Evolutionary conservation across 2,329 filamentous ascomycete genomes (phyloP), one percentile per base, ranked within the genome.

Genomic region (Emmonsiellopsis sp.): DNA sequence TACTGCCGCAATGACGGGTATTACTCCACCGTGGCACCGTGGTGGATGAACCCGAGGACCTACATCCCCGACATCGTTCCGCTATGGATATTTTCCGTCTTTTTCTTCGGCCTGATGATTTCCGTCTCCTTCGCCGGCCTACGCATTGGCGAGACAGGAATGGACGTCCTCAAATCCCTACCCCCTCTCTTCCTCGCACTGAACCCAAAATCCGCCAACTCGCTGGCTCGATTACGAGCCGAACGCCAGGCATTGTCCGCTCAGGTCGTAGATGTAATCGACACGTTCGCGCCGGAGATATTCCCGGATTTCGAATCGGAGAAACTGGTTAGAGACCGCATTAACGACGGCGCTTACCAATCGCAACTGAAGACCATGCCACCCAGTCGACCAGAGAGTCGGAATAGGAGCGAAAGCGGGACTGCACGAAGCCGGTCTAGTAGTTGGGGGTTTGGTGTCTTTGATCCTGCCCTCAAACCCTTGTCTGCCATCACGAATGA

Each of bases 131-230:
- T 91, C 65, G 87, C 87, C 3, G 86, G 89, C 7, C 81, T 95
- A 47, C 84, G 89, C 6, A 90, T 94, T 59, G 89, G 89, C 45
- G 89, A 95, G 71, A 85, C 91, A 7, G 89, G 88, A 49, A 92
- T 94, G 87, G 89, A 95, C 65, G 93, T 95, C 52, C 76, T 88
- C 73, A 94, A 94, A 71, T 93, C 88, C 1, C 78, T 95, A 16
- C 81, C 87, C 9, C 89, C 89, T 7, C 79, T 95, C 5, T 74
- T 90, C 40, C 76, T 93, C 45, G 89, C 86, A 62, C 78, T 94
- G 63, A 83, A 84, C 62, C 89, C 89, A 5, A 80, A 81, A 8
- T 87, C 85, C 2, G 83, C 80, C 67, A 90, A 87, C 72, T 87
- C 84, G 59, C 81, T 95, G 49, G 79, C 85, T 58, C 83, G 84